Evolutionary conservation across 176 grass and related monocot species (phyloP), one percentile per base, ranked within the genome.

Genomic region (Thalia dealbata): DNA sequence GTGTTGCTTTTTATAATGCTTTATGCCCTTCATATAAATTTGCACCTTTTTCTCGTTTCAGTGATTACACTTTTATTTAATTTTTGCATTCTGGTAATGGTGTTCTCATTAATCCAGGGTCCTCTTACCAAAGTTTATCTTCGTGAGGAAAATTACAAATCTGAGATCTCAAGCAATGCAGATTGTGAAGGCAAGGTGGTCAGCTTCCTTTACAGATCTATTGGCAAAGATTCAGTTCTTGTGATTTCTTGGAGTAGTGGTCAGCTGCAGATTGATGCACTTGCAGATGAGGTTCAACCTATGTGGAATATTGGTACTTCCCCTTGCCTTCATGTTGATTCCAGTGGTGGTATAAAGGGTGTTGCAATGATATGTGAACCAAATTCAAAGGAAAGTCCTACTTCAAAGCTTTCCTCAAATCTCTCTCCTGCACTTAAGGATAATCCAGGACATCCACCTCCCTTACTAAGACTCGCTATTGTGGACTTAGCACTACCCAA

Each of bases 261-360:
- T 2, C 90, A 84, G 14, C 80, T 97, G 54, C 81, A 90, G 67
- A 86, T 97, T 82, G 83, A 97, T 83, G 95, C 95, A 73, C 77
- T 97, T 72, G 95, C 89, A 60, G 90, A 97, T 81, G 95, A 97
- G 91, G 85, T 97, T 73, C 95, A 92, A 73, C 90, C 95, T 0
- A 82, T 84, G 48, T 97, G 95, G 95, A 85, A 82, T 71, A 73
- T 78, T 64, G 85, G 80, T 52, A 42, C 71, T 73, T 82, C 87
- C 75, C 82, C 83, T 66, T 48, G 63, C n/a, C 73, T 88, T 76
- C 74, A 87, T 79, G 73, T 91, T 0, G 67, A 92, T 86, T 76
- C 80, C 45, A 48, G 76, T 86, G 81, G 88, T 61, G 73, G 80
- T 45, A 67, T 88, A 84, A 92, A 91, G 78, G 82, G 79, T 44